Evolutionary conservation across 495 filamentous ascomycete genomes (phyloP).

Genomic region (Podospora fimiseda): DNA sequence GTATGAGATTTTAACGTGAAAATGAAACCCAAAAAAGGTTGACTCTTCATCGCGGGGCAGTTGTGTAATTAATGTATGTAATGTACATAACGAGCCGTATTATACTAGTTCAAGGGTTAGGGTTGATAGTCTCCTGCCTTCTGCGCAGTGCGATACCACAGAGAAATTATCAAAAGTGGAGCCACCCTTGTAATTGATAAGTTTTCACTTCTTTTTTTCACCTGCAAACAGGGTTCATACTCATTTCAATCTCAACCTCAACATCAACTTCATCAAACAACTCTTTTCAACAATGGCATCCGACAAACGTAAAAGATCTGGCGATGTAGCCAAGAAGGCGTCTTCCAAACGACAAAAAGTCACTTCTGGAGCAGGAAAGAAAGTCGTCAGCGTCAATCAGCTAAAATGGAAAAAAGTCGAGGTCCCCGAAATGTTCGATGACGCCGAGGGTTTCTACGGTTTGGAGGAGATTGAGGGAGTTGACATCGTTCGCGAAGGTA

Average conservation of each 20-base stretch:
- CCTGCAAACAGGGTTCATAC: neutral
- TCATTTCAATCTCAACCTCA: conserved; percentile 3
- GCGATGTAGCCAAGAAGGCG: conserved; percentile 18
- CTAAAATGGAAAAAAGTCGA: conserved; percentile 77
- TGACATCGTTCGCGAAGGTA: conserved; percentile 59
- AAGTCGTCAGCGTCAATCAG: conserved; percentile 49
- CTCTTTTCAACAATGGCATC: conserved; percentile 31
- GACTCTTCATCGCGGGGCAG: neutral
- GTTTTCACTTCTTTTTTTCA: too few species aligned
- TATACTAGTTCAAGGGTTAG: too few species aligned
- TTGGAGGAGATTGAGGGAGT: conserved; percentile 90
- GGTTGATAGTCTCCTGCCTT: too few species aligned
- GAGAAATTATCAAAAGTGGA: too few species aligned
- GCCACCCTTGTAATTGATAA: too few species aligned
- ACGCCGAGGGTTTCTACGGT: conserved; percentile 92
- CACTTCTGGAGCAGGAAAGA: conserved; percentile 19
- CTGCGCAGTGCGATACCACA: too few species aligned
- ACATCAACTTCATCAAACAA: neutral
- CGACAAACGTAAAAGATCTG: conserved; percentile 39
- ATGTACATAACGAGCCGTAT: too few species aligned
- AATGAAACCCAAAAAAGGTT: neutral
- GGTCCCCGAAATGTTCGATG: conserved; percentile 78
- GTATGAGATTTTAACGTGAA: neutral
- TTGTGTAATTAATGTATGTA: neutral
- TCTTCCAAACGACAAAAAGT: conserved; percentile 46